Conservation (phyloP, 352 stramenopile genomes). For the Pythium volutum region DNA sequence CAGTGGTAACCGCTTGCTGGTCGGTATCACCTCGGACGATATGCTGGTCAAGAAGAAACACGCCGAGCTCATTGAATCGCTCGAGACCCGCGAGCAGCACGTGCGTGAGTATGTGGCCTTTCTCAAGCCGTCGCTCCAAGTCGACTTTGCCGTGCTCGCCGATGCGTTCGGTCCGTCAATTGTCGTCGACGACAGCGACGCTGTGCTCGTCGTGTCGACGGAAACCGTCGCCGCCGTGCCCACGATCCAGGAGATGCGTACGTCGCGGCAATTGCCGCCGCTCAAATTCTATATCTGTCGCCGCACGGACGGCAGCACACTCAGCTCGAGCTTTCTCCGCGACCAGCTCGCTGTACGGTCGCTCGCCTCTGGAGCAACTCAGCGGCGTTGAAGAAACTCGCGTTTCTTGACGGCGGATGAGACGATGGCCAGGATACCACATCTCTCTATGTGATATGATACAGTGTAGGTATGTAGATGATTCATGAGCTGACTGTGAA, state of each 20-base stretch:
- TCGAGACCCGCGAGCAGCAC: constrained; percentile 49
- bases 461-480: neutral
- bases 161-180: constrained; percentile 87
- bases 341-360: constrained; percentile 43
- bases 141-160: constrained; percentile 74
- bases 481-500: neutral
- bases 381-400: neutral
- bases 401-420: no score
- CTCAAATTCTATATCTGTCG: constrained; percentile 79
- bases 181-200: constrained; percentile 47
- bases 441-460: neutral
- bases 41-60: constrained; percentile 83
- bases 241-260: constrained; percentile 10
- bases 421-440: neutral
- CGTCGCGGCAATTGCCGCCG: constrained; percentile 38
- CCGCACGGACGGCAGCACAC: constrained; percentile 75
- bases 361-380: no score
- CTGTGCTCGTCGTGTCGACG: constrained; percentile 78
- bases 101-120: constrained; percentile 61
- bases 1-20: constrained; percentile 41
- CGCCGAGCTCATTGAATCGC: constrained; percentile 63
- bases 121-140: constrained; percentile 57
- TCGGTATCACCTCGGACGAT: constrained; percentile 76
- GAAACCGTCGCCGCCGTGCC: constrained; percentile 10
- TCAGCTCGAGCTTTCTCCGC: constrained; percentile 84